These are phyloP conservation scores for Blattamonas nauphoetae DNA, from an alignment of 78 protist genomes.

Conservation along the genomic window DNA sequence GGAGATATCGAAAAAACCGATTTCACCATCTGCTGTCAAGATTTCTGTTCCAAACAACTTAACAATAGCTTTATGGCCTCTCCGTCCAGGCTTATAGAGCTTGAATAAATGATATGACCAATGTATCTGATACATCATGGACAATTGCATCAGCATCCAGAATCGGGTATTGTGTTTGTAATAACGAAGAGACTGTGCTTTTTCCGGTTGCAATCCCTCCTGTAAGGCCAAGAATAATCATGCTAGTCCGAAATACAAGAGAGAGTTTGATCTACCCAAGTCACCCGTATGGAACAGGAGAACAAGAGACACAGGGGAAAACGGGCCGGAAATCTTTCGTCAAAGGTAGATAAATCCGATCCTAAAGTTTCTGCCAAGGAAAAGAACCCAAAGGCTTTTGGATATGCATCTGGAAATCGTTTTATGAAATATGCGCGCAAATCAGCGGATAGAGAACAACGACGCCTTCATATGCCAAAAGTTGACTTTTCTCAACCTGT, in stretches of 20 bases:
- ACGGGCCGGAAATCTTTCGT: neutral
- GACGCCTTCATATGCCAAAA: slow-evolving; percentile 56
- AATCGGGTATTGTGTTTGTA: neutral
- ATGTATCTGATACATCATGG: neutral
- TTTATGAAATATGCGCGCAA: neutral
- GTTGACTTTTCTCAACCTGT: slow-evolving; percentile 56
- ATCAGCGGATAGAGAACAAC: slow-evolving; percentile 43
- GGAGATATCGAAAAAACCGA: neutral
- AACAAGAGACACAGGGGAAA: neutral
- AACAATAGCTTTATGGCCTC: neutral
- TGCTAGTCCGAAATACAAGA: too few relatives aligned
- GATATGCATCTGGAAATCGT: neutral
- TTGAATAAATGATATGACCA: neutral
- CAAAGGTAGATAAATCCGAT: slow-evolving; percentile 4
- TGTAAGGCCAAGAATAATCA: neutral
- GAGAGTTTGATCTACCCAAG: too few relatives aligned
- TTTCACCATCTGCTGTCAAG: neutral
- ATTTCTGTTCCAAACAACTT: neutral
- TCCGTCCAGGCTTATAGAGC: neutral
- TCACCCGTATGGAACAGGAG: neutral
- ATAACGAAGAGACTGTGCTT: neutral
- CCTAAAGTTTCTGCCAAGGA: slow-evolving; percentile 14
- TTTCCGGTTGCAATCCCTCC: neutral
- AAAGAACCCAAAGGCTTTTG: slow-evolving; percentile 15
- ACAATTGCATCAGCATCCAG: neutral